phyloP scores from a whole-genome alignment of 1,284 basidiomycete species.

The Serendipita sp. region DNA sequence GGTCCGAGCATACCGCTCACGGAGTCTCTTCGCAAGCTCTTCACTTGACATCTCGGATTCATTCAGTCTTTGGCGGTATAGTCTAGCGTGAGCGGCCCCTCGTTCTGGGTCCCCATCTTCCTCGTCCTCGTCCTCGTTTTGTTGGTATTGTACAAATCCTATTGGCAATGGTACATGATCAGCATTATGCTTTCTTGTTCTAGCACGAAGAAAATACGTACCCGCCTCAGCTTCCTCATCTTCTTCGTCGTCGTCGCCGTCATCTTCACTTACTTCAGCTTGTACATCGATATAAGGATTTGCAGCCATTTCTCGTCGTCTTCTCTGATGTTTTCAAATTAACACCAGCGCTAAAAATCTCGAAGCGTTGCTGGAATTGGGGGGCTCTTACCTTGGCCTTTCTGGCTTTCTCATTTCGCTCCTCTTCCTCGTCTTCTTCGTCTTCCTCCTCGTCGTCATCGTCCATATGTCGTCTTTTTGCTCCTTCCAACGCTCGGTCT shows the following conservation, averaged over 20 bases:
- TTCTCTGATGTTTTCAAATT: constrained; percentile 17
- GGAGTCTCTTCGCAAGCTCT: constrained; percentile 70
- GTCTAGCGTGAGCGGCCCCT: constrained; percentile 56
- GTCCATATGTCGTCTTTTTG: constrained; percentile 17
- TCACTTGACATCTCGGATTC: constrained; percentile 79
- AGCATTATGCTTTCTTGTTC: constrained; percentile 11
- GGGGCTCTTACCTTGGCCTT: constrained; percentile 27
- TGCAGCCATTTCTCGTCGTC: constrained; percentile 14
- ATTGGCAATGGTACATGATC: constrained; percentile 24
- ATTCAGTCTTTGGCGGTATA: constrained; percentile 64
- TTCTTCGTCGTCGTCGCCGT: constrained; percentile 55
- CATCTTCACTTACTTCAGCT: constrained; percentile 16
- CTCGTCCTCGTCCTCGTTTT: constrained; percentile 51
- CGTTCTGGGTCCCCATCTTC: constrained; percentile 45
- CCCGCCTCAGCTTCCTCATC: constrained; percentile 52
- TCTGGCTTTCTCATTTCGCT: constrained; percentile 23
- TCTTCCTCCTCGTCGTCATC: constrained; percentile 27
- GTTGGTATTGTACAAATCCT: constrained; percentile 75
- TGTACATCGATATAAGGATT: constrained; percentile 17
- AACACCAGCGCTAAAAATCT: constrained; percentile 2
- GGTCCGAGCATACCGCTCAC: constrained; percentile 59
- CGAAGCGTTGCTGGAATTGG: constrained; percentile 11
- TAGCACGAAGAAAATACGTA: constrained; percentile 22
- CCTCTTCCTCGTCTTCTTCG: constrained; percentile 20
- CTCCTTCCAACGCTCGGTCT: constrained; percentile 23